phyloP scores from a whole-genome alignment of 73 alveolate species.

The Paramecium bursaria region DNA sequence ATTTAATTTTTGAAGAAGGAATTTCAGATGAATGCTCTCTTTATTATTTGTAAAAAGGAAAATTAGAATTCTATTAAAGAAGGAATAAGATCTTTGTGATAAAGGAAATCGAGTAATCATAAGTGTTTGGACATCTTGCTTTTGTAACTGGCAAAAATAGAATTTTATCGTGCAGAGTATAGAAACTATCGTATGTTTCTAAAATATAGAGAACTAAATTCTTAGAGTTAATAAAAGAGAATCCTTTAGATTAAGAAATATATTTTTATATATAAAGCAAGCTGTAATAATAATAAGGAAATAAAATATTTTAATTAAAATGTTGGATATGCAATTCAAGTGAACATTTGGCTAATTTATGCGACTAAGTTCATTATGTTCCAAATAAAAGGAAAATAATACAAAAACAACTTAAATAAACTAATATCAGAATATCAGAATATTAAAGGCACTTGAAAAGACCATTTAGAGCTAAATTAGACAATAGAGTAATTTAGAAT shows the following conservation, averaged over 20 bases:
- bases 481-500: not conserved
- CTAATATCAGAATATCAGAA: not conserved
- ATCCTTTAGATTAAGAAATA: slow-evolving; percentile 13
- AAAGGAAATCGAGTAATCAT: slow-evolving; percentile 4
- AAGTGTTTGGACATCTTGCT: slow-evolving; percentile 10
- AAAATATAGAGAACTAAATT: slow-evolving; percentile 16
- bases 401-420: not conserved
- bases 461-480: not conserved
- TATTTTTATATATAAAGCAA: slow-evolving; percentile 9
- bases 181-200: not conserved
- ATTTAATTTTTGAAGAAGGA: not conserved
- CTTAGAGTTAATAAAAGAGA: not conserved
- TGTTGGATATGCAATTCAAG: slow-evolving; percentile 29
- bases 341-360: slow-evolving; percentile 1
- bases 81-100: no score
- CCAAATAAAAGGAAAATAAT: slow-evolving; percentile 21
- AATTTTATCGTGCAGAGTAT: slow-evolving; percentile 28
- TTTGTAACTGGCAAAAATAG: slow-evolving; percentile 37
- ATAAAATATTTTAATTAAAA: not conserved
- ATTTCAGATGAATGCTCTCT: not conserved
- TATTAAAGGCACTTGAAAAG: slow-evolving; percentile 11
- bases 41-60: not conserved
- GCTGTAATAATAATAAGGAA: not conserved
- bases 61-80: slow-evolving; percentile 7
- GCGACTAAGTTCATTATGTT: slow-evolving; percentile 3